Evolutionary conservation across 805 yeast species (phyloP).

Genomic region (Tetrapisispora nanseiensis): DNA sequence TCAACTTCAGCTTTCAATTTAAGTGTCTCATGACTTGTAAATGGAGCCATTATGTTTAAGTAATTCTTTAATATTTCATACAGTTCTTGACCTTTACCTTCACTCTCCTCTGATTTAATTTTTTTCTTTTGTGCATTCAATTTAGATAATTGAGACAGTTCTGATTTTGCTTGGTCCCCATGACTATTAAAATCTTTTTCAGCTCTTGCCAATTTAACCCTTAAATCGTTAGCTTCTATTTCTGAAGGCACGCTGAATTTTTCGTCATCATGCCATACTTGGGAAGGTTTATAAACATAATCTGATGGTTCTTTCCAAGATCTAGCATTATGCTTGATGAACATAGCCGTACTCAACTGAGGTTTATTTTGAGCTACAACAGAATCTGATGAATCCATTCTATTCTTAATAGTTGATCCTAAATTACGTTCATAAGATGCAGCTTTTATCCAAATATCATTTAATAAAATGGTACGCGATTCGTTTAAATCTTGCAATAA

Average conservation of each 20-base stretch:
- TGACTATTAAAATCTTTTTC: constrained; percentile 23
- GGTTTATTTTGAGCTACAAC: constrained; percentile 66
- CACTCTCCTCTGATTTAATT: constrained; percentile 36
- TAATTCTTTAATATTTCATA: constrained; percentile 42
- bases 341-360: constrained; percentile 76
- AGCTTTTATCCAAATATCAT: constrained; percentile 57
- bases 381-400: constrained; percentile 41
- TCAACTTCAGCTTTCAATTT: constrained; percentile 77
- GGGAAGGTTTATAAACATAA: constrained; percentile 75
- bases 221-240: constrained; percentile 48
- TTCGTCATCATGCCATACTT: constrained; percentile 97
- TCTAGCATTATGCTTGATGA: constrained; percentile 69
- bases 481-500: constrained; percentile 77
- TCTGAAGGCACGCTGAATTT: constrained; percentile 48
- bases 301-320: constrained; percentile 84
- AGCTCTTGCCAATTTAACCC: constrained; percentile 38
- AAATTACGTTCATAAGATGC: constrained; percentile 49
- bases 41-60: constrained; percentile 44
- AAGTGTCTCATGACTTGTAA: constrained; percentile 61
- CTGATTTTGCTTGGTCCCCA: constrained; percentile 25
- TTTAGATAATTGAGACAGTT: constrained; percentile 25
- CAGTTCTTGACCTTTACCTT: constrained; percentile 30
- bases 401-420: constrained; percentile 34
- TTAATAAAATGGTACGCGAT: constrained; percentile 59
- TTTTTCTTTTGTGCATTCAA: constrained; percentile 26